Evolutionary conservation across 139 green algal genomes (phyloP).

Genomic region (Chlamydomonas asymmetrica): DNA sequence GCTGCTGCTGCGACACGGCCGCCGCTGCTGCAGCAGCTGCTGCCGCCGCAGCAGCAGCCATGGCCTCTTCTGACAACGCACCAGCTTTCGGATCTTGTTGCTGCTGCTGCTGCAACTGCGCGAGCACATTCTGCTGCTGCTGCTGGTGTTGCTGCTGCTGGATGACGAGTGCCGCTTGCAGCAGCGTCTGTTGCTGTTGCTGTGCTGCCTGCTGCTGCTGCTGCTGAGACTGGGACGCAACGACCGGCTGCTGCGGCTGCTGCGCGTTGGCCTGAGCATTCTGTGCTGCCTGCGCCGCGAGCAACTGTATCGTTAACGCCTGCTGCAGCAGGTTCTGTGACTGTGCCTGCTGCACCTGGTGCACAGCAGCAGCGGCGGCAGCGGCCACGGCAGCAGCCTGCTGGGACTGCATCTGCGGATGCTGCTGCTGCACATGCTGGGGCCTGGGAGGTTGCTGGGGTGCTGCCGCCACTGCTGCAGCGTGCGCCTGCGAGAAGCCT

Average conservation of each 20-base stretch:
- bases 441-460: neutral
- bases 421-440: conserved; percentile 15
- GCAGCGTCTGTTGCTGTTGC: conserved; percentile 13
- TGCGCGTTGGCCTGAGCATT: neutral
- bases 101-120: conserved; percentile 15
- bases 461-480: neutral
- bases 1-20: neutral
- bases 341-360: no score
- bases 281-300: neutral
- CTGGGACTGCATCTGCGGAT: conserved; percentile 5
- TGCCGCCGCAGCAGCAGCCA: conserved; percentile 2
- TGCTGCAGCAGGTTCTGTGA: no score
- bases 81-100: neutral
- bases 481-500: neutral
- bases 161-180: neutral
- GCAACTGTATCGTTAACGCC: neutral
- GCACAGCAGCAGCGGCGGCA: no score
- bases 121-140: conserved; percentile 2
- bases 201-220: conserved; percentile 1
- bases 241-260: neutral
- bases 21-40: conserved; percentile 7
- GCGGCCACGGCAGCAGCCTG: no score
- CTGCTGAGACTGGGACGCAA: neutral
- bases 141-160: conserved; percentile 6
- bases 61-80: neutral